Evolutionary conservation across 805 yeast genomes (phyloP).

Genomic region (Wickerhamiella azymoides): DNA sequence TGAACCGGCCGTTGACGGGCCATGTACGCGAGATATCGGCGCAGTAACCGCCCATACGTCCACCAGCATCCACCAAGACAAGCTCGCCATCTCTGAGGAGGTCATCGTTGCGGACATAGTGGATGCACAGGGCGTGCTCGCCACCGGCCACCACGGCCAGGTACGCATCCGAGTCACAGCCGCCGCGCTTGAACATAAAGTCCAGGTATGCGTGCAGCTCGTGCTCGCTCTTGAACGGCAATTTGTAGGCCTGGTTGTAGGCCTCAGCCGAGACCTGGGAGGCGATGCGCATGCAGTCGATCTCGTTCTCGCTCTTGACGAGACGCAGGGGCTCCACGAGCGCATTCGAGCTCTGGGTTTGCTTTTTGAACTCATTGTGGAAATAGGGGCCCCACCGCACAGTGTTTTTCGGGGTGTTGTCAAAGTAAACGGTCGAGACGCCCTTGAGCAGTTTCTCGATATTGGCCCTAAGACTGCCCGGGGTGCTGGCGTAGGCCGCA

Average conservation of each 20-base stretch:
- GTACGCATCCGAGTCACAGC: slow-evolving; percentile 82
- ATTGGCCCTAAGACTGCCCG: slow-evolving; percentile 9
- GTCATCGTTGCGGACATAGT: slow-evolving; percentile 87
- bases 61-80: slow-evolving; percentile 92
- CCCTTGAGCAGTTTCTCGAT: slow-evolving; percentile 11
- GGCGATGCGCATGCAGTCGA: slow-evolving; percentile 67
- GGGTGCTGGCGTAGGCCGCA: slow-evolving; percentile 35
- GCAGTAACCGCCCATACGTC: slow-evolving; percentile 83
- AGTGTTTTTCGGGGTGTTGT: slow-evolving; percentile 16
- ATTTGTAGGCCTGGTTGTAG: slow-evolving; percentile 66
- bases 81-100: slow-evolving; percentile 59
- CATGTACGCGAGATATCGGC: slow-evolving; percentile 94
- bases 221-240: slow-evolving; percentile 49
- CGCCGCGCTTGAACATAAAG: slow-evolving; percentile 68
- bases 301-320: slow-evolving; percentile 63
- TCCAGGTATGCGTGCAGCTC: slow-evolving; percentile 70
- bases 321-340: slow-evolving; percentile 32
- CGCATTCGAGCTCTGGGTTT: slow-evolving; percentile 7
- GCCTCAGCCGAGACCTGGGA: slow-evolving; percentile 73
- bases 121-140: slow-evolving; percentile 75
- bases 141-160: slow-evolving; percentile 97
- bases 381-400: slow-evolving; percentile 16
- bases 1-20: slow-evolving; percentile 72
- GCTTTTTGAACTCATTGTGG: slow-evolving; percentile 15
- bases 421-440: slow-evolving; percentile 16